A percentile compares a stretch with the other conserved stretches of the same genome.
Evolutionary conservation across 208 protist species (phyloP).

Genomic region (Crithidia acanthocephali): DNA sequence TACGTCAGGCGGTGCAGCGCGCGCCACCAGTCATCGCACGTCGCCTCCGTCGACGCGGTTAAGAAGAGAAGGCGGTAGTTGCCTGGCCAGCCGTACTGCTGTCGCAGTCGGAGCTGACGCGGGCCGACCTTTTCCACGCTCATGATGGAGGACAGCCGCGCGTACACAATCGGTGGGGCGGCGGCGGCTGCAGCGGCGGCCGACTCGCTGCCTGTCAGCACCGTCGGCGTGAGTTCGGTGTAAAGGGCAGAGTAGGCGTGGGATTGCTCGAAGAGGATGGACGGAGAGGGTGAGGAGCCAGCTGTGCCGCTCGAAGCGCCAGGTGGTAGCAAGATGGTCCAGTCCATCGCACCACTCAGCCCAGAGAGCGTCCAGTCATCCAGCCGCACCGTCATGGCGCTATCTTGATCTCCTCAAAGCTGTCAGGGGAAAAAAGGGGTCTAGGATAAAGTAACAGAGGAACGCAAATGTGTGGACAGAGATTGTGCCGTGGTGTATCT

Average conservation of each 20-base stretch:
- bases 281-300: neutral
- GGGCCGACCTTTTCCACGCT: constrained; percentile 28
- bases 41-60: constrained; percentile 7
- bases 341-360: constrained; percentile 24
- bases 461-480: neutral
- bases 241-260: constrained; percentile 23
- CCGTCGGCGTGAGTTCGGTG: constrained; percentile 34
- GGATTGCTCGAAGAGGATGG: constrained; percentile 1
- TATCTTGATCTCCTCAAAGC: neutral
- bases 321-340: constrained; percentile 20
- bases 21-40: constrained; percentile 34
- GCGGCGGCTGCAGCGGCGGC: neutral
- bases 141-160: constrained; percentile 28
- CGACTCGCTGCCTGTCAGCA: constrained; percentile 23
- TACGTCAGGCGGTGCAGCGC: constrained; percentile 28
- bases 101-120: constrained; percentile 23
- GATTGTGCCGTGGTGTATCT: too few relatives aligned
- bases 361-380: constrained; percentile 31
- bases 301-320: neutral
- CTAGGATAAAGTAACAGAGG: constrained; percentile 1
- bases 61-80: constrained; percentile 16
- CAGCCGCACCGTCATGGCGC: constrained; percentile 14
- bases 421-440: neutral
- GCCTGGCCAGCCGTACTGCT: constrained; percentile 21
- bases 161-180: constrained; percentile 24